Evolutionary conservation across 1,284 basidiomycete genomes (phyloP).

Genomic region (Sparassis latifolia): DNA sequence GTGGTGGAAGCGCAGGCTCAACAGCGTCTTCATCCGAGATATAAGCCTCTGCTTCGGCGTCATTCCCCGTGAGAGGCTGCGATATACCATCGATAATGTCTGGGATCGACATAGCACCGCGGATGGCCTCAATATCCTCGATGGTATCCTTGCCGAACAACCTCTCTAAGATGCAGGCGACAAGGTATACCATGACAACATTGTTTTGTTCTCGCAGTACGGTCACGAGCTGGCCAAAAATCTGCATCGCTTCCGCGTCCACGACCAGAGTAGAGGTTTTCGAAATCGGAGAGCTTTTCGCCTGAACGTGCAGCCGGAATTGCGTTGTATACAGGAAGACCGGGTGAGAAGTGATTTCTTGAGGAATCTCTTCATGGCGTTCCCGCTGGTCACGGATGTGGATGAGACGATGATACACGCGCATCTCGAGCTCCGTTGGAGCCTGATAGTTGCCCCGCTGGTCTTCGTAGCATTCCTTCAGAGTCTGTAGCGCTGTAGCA

Average conservation of each 20-base stretch:
- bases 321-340: constrained; percentile 78
- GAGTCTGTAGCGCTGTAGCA: constrained; percentile 73
- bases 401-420: constrained; percentile 89
- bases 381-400: constrained; percentile 83
- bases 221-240: constrained; percentile 52
- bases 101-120: constrained; percentile 50
- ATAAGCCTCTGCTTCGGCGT: no score
- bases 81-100: constrained; percentile 80
- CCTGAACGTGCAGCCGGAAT: constrained; percentile 78
- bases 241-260: constrained; percentile 58
- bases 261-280: constrained; percentile 57
- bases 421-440: constrained; percentile 90
- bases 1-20: no score
- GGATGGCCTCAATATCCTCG: constrained; percentile 71
- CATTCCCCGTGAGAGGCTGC: constrained; percentile 11
- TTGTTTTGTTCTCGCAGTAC: constrained; percentile 53
- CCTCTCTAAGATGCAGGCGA: constrained; percentile 68
- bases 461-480: constrained; percentile 93
- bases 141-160: constrained; percentile 69
- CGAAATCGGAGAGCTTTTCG: constrained; percentile 70
- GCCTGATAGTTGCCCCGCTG: constrained; percentile 61
- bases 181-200: constrained; percentile 65
- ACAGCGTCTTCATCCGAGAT: no score
- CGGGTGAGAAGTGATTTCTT: constrained; percentile 63
- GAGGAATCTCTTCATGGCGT: constrained; percentile 78